These are phyloP conservation scores for Suillus lakei DNA, from an alignment of 768 basidiomycete species.

Conservation along the genomic window DNA sequence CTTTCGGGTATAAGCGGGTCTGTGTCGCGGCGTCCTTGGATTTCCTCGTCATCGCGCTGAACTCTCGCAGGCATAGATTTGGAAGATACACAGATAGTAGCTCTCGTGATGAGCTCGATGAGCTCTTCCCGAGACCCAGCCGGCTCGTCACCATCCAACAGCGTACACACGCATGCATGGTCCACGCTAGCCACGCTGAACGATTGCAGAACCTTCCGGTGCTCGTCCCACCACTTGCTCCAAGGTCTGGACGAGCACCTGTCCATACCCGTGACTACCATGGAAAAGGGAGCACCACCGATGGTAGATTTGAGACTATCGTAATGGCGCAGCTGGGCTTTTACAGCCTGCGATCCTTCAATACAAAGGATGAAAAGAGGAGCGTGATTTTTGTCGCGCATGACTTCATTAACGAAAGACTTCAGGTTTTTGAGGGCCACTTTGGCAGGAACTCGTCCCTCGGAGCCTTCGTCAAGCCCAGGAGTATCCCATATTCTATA, in stretches of 20 bases:
- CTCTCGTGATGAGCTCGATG: neutral
- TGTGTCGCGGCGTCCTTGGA: neutral
- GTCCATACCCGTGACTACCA: constrained; percentile 5
- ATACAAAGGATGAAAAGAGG: constrained; percentile 1
- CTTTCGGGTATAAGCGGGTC: neutral
- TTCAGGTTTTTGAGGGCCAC: constrained; percentile 32
- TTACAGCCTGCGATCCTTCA: neutral
- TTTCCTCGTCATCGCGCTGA: neutral
- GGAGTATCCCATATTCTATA: constrained; percentile 37
- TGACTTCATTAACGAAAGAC: constrained; percentile 21
- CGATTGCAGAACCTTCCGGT: neutral
- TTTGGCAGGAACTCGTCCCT: constrained; percentile 27
- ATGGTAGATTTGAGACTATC: neutral
- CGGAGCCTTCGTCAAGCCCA: constrained; percentile 27
- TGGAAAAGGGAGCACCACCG: neutral
- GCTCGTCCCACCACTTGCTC: constrained; percentile 1
- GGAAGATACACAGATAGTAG: neutral
- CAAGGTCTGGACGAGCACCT: neutral
- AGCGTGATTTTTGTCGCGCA: constrained; percentile 12
- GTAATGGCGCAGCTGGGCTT: neutral
- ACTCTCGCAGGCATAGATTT: neutral
- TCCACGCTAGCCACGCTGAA: neutral
- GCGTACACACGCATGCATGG: neutral
- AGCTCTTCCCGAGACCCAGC: neutral
- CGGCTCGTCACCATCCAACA: neutral